phyloP scores from a whole-genome alignment of 805 yeast species.

The Metschnikowia lunata region DNA sequence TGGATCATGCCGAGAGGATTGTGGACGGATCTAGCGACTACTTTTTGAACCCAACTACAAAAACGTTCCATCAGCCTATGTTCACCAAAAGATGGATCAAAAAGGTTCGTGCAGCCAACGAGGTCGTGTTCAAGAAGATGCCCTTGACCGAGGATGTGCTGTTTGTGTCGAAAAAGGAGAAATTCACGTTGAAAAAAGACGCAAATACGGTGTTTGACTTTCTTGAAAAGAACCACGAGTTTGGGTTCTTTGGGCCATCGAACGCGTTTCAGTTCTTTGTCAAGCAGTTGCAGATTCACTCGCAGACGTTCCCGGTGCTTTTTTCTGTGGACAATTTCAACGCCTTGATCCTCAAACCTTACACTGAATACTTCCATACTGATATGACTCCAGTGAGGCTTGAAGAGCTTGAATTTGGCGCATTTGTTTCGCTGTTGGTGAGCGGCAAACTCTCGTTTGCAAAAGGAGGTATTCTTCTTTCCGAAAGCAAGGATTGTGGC shows the following conservation, averaged over 20 bases:
- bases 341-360: constrained; percentile 49
- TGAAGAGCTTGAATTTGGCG: constrained; percentile 60
- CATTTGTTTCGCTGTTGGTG: constrained; percentile 48
- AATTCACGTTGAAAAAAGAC: constrained; percentile 29
- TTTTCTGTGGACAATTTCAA: constrained; percentile 75
- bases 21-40: constrained; percentile 75
- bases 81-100: constrained; percentile 55
- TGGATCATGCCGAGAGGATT: constrained; percentile 57
- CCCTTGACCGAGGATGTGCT: constrained; percentile 32
- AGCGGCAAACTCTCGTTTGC: constrained; percentile 50
- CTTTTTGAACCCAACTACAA: constrained; percentile 45
- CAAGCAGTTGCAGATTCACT: constrained; percentile 47
- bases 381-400: constrained; percentile 54
- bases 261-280: constrained; percentile 51
- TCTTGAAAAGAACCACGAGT: constrained; percentile 34
- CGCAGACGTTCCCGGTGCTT: constrained; percentile 51
- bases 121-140: constrained; percentile 30
- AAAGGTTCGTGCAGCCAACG: constrained; percentile 38
- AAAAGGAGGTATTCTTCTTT: constrained; percentile 61
- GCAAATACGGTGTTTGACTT: constrained; percentile 26
- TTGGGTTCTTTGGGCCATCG: constrained; percentile 36
- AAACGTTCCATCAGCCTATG: constrained; percentile 74
- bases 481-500: constrained; percentile 53
- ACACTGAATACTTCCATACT: constrained; percentile 56
- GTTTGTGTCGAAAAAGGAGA: constrained; percentile 30